These are phyloP conservation scores for Pichia sp. DNA, from an alignment of 1,139 yeast genomes.

Conservation along the genomic window DNA sequence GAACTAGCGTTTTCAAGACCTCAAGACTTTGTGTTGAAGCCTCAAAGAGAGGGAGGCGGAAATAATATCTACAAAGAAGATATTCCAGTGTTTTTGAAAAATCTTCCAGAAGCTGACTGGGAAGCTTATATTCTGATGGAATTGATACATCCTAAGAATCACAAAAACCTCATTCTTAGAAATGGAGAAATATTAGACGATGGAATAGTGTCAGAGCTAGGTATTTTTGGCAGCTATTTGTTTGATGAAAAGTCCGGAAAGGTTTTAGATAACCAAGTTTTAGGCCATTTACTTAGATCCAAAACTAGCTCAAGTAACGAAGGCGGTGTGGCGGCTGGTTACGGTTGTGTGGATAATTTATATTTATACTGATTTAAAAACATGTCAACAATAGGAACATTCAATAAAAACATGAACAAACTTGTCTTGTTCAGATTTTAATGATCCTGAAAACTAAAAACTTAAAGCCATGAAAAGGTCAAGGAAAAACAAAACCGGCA, in stretches of 20 bases:
- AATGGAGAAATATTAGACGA: constrained; percentile 59
- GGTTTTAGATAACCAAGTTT: constrained; percentile 56
- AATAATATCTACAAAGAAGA: constrained; percentile 83
- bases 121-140: constrained; percentile 93
- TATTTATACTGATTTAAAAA: constrained; percentile 37
- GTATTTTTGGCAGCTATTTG: constrained; percentile 78
- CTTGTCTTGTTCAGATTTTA: too few species aligned
- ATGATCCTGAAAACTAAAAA: too few species aligned
- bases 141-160: constrained; percentile 70
- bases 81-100: constrained; percentile 66
- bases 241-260: constrained; percentile 63
- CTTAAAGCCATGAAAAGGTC: neutral
- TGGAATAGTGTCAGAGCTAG: constrained; percentile 77
- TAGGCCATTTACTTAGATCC: constrained; percentile 86
- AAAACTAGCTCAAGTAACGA: constrained; percentile 84
- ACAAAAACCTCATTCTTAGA: constrained; percentile 62
- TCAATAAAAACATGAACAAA: neutral
- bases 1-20: constrained; percentile 66
- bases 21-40: constrained; percentile 75
- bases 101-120: constrained; percentile 71
- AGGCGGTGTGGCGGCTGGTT: constrained; percentile 99
- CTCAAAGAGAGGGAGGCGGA: constrained; percentile 97
- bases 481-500: neutral
- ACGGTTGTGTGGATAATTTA: constrained; percentile 87
- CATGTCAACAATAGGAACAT: neutral